Base-by-base conservation (phyloP, 768 basidiomycete genomes). In the Lactifluus piperatus region DNA sequence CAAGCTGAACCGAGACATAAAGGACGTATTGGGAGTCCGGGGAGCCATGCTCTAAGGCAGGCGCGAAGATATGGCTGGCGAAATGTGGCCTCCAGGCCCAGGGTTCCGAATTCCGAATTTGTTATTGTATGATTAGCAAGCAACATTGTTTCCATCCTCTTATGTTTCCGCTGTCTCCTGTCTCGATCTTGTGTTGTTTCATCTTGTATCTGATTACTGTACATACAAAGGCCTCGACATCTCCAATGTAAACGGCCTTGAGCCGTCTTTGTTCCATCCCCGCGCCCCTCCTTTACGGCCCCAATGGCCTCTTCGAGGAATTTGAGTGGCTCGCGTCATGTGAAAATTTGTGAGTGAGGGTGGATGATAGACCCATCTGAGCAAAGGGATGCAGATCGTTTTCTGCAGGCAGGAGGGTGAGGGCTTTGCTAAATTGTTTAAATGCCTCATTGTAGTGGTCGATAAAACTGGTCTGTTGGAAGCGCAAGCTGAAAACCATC, bases 1-100 rank as follows among this genome's bases (percentile, higher is more conserved):
- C 43, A 29, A 58, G 51, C 44, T 52, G 57, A n/a, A 51, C n/a
- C 13, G 34, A 58, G 51, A 49, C 57, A 58, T 20, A 8, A n/a
- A 3, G 57, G 44, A 14, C 44, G 57, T 3, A 58, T 32, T 6
- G 26, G 26, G 20, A 51, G 34, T 5, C 44, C 57, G 13, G 57
- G 51, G 5, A 51, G 51, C 4, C 43, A 58, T 13, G 34, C 34
- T n/a, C 14, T 18, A 14, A 58, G 34, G 14, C 9, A 27, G 6
- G 36, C 27, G 30, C 51, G 57, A 14, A 44, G 18, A n/a, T n/a
- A n/a, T n/a, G n/a, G n/a, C n/a, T n/a, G n/a, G n/a, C n/a, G n/a
- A n/a, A n/a, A n/a, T n/a, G n/a, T n/a, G n/a, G n/a, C n/a, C n/a
- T n/a, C n/a, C n/a, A n/a, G n/a, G n/a, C n/a, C n/a, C n/a, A n/a